Base-by-base conservation (phyloP, 2,329 filamentous ascomycete species). In the Fusarium fujikuroi region DNA sequence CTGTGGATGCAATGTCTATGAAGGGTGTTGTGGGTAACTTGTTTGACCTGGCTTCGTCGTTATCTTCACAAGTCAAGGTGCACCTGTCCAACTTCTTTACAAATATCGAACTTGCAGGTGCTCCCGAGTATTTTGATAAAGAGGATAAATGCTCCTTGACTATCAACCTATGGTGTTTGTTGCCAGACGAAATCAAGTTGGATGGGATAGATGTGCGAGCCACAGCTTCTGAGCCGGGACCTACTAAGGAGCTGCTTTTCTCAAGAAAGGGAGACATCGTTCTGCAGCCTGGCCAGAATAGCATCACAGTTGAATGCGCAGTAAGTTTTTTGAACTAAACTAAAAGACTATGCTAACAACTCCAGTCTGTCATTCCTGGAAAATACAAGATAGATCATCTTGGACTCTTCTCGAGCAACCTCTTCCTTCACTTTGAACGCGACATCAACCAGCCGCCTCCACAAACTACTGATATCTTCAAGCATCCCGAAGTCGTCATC, bases 361-460 rank as follows among this genome's bases (percentile, higher is more conserved):
- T 28, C 3, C 43, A 92, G 89, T 84, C 89, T 21, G 88, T 90
- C 39, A 88, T 93, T 7, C 89, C 92, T 28, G 95, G 95, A 3
- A 88, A 88, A 32, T 98, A 94, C 77, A 88, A 91, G 65, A 88
- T 96, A 49, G 93, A 95, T 75, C 90, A 91, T 72, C 85, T 97
- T 42, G 87, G 90, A 19, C 81, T 98, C 30, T 83, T 86, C 30
- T 86, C 89, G 10, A 88, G 86, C 50, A 93, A 92, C 49, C 83
- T 95, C 4, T 81, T 86, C 30, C 87, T 95, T 36, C 85, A 89
- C 46, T 90, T 92, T 74, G 92, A 94, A 60, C 86, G 90, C 6
- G 87, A 90, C 59, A 79, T 82, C 7, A 85, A 84, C 39, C 83
- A 87, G n/a, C 80, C 86, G 14, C 76, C 83, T 2, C 82, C 86